Evolutionary conservation across 495 filamentous ascomycete genomes (phyloP).

Genomic region (Achaetomiella virescens): DNA sequence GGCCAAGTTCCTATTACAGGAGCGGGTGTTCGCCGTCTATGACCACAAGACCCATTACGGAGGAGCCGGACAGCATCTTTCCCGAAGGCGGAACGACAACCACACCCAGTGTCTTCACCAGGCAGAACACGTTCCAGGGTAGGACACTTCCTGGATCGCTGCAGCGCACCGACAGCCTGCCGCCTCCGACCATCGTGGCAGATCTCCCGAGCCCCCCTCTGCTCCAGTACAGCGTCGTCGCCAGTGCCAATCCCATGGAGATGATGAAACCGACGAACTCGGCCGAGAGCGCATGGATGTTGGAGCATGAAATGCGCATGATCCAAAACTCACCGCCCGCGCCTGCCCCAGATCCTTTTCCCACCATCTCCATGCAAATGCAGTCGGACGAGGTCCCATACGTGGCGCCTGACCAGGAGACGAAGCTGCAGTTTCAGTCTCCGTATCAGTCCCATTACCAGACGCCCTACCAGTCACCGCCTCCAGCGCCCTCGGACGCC

Average conservation of each 20-base stretch:
- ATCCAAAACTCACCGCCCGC: conserved; percentile 36
- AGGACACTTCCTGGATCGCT: conserved; percentile 13
- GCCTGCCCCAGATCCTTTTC: background rate
- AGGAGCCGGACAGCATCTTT: conserved; percentile 17
- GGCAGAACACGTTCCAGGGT: conserved; percentile 16
- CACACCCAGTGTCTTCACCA: conserved; percentile 14
- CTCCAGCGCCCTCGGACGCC: background rate
- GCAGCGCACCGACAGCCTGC: conserved; percentile 28
- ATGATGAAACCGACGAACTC: conserved; percentile 41
- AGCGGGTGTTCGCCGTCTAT: background rate
- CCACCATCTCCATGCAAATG: background rate
- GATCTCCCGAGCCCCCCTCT: conserved; percentile 24
- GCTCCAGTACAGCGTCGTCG: conserved; percentile 12
- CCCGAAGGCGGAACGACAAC: conserved; percentile 19
- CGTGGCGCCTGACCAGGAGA: background rate
- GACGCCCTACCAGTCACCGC: conserved; percentile 12
- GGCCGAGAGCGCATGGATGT: conserved; percentile 30
- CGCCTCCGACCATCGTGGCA: conserved; percentile 25
- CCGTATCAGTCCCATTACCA: conserved; percentile 9
- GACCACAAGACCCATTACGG: conserved; percentile 5
- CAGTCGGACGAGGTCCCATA: conserved; percentile 5
- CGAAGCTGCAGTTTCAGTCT: background rate
- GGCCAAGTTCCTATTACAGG: conserved; percentile 3
- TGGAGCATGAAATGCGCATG: conserved; percentile 37
- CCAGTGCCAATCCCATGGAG: conserved; percentile 37